A percentile compares a stretch with the other conserved stretches of the same genome.
Conservation (phyloP, 2,329 filamentous ascomycete genomes). For the Colletotrichum sp. region DNA sequence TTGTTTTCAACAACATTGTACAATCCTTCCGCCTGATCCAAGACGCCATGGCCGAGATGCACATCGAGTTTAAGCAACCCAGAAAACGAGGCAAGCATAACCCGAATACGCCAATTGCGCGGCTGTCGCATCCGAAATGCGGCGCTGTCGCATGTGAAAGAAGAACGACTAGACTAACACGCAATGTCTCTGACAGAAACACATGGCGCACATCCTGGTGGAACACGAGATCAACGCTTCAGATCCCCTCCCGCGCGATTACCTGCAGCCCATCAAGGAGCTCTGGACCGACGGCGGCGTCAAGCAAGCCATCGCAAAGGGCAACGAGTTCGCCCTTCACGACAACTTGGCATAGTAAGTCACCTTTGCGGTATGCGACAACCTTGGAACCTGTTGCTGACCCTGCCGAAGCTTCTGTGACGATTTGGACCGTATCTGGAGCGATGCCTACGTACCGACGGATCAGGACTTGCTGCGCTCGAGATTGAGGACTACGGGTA, state of each 20-base stretch:
- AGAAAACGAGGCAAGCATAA: conserved; percentile 73
- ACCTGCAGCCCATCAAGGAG: conserved; percentile 79
- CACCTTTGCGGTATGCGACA: neutral
- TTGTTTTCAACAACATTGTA: conserved; percentile 94
- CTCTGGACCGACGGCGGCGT: conserved; percentile 87
- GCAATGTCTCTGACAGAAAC: conserved; percentile 58
- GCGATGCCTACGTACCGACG: conserved; percentile 81
- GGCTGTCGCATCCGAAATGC: neutral
- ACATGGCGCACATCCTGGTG: conserved; percentile 77
- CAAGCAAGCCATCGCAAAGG: conserved; percentile 85
- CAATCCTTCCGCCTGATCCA: conserved; percentile 90
- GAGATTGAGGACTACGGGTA: conserved; percentile 89
- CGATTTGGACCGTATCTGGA: conserved; percentile 77
- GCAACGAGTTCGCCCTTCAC: conserved; percentile 95
- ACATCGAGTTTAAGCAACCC: conserved; percentile 79
- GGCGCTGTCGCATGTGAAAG: neutral
- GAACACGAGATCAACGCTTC: conserved; percentile 84
- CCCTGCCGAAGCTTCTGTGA: conserved; percentile 74
- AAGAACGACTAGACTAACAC: conserved; percentile 26
- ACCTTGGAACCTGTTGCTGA: neutral
- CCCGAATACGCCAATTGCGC: conserved; percentile 22
- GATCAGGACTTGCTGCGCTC: conserved; percentile 95
- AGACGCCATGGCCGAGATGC: conserved; percentile 88
- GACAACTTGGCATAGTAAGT: conserved; percentile 94
- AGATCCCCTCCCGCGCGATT: conserved; percentile 79